Base-by-base conservation (phyloP, 2,329 filamentous ascomycete genomes). In the Diaporthe aspalathi region DNA sequence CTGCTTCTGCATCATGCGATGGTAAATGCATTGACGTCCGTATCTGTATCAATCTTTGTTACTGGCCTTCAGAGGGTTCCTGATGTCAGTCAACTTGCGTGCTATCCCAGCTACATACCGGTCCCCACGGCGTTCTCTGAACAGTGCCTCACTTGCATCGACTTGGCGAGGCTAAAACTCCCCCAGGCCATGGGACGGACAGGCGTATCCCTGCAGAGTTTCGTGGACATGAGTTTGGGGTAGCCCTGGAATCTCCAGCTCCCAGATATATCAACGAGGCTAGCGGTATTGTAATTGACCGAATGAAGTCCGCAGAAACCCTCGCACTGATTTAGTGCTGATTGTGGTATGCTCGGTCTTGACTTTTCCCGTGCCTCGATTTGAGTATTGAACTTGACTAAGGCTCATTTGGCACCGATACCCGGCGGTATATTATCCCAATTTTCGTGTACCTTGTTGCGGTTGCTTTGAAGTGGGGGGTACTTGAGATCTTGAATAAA, bases 221-320 rank as follows among this genome's bases (percentile, higher is more conserved):
- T 16, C 6, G 17, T 7, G 3, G 20, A 3, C 9, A 16, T 11
- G 9, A 32, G 24, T 22, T 32, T 20, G 27, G 17, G 57, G 32
- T 32, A 7, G n/a, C 20, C 40, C 32, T 17, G 24, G 14, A 47
- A 32, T 3, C 35, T 32, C 24, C 17, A 20, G 24, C 2, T 29
- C 38, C 11, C 11, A 45, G 40, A n/a, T n/a, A n/a, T 47, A 17
- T 49, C 14, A 17, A 6, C 27, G 22, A 35, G 40, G 40, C 57
- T 63, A 35, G 47, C 57, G 57, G 57, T 22, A 22, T 32, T 63
- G 27, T 24, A 2, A 29, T 63, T 47, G 57, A 32, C 40, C 40
- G 57, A 11, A 47, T 40, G 16, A 17, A 5, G 40, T 11, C 24
- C 27, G 17, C 9, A 27, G 20, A 5, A n/a, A 16, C n/a, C n/a